Evolutionary conservation across 2,329 filamentous ascomycete species (phyloP).

Genomic region (Colletotrichum spaethianum): DNA sequence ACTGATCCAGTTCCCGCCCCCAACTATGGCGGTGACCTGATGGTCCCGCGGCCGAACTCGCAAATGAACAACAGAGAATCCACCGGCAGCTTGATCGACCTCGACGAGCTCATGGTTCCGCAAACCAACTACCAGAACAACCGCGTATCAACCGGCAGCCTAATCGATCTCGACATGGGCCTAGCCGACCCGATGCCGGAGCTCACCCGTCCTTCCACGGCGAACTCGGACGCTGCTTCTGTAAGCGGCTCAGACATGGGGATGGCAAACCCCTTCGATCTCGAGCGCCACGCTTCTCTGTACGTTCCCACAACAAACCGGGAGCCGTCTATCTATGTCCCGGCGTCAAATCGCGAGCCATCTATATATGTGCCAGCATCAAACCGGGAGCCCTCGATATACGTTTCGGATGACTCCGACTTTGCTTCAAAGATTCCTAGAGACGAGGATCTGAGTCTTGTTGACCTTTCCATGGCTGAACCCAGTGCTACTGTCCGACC

Average conservation of each 20-base stretch:
- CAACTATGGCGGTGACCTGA: slow-evolving; percentile 40
- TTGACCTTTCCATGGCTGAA: slow-evolving; percentile 48
- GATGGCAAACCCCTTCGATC: slow-evolving; percentile 71
- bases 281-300: slow-evolving; percentile 74
- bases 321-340: slow-evolving; percentile 72
- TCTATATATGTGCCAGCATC: slow-evolving; percentile 70
- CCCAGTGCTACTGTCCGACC: slow-evolving; percentile 38
- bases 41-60: slow-evolving; percentile 45
- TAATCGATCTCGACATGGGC: slow-evolving; percentile 70
- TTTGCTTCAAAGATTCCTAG: slow-evolving; percentile 55
- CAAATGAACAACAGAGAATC: slow-evolving; percentile 54
- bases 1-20: slow-evolving; percentile 63
- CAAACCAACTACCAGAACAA: slow-evolving; percentile 52
- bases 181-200: slow-evolving; percentile 67
- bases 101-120: slow-evolving; percentile 60
- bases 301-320: slow-evolving; percentile 61
- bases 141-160: slow-evolving; percentile 56
- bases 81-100: slow-evolving; percentile 64
- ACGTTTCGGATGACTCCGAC: slow-evolving; percentile 72
- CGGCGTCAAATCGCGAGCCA: slow-evolving; percentile 63
- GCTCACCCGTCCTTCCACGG: slow-evolving; percentile 69
- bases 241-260: slow-evolving; percentile 70
- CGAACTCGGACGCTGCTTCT: slow-evolving; percentile 71
- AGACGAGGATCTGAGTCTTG: slow-evolving; percentile 47
- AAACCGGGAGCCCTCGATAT: slow-evolving; percentile 70